Conservation (phyloP, 805 yeast genomes). For the Yarrowia sp. region DNA sequence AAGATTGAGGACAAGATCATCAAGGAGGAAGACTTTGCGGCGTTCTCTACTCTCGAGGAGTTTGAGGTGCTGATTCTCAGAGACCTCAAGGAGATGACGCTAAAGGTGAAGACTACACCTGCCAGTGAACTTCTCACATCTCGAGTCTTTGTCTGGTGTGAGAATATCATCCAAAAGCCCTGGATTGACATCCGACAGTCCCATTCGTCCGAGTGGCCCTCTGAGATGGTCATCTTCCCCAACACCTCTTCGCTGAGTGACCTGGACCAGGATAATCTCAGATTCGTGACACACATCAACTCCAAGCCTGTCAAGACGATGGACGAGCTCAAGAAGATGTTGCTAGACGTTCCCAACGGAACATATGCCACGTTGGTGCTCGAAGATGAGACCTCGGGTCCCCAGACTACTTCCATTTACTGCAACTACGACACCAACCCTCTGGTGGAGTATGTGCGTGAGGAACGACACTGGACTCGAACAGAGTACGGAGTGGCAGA, state of each 20-base stretch:
- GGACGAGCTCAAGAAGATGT: slow-evolving; percentile 66
- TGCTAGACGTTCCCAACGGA: slow-evolving; percentile 70
- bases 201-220: slow-evolving; percentile 72
- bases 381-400: slow-evolving; percentile 81
- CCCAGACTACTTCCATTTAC: slow-evolving; percentile 79
- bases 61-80: slow-evolving; percentile 70
- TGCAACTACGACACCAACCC: slow-evolving; percentile 85
- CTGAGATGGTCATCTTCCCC: slow-evolving; percentile 69
- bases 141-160: slow-evolving; percentile 78
- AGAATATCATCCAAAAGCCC: slow-evolving; percentile 78
- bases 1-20: slow-evolving; percentile 68
- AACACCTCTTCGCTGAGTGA: slow-evolving; percentile 68
- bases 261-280: slow-evolving; percentile 82
- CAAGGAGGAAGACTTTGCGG: slow-evolving; percentile 67
- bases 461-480: slow-evolving; percentile 42
- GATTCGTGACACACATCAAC: slow-evolving; percentile 79
- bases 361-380: slow-evolving; percentile 78
- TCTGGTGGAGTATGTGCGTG: slow-evolving; percentile 55
- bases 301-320: slow-evolving; percentile 72
- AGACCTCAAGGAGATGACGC: slow-evolving; percentile 64
- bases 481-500: slow-evolving; percentile 24
- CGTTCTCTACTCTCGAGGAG: slow-evolving; percentile 53
- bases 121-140: slow-evolving; percentile 64
- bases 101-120: slow-evolving; percentile 67
- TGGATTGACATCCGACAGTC: slow-evolving; percentile 84